These are phyloP conservation scores for Lepraria neglecta DNA, from an alignment of 495 filamentous ascomycete genomes.

Conservation along the genomic window DNA sequence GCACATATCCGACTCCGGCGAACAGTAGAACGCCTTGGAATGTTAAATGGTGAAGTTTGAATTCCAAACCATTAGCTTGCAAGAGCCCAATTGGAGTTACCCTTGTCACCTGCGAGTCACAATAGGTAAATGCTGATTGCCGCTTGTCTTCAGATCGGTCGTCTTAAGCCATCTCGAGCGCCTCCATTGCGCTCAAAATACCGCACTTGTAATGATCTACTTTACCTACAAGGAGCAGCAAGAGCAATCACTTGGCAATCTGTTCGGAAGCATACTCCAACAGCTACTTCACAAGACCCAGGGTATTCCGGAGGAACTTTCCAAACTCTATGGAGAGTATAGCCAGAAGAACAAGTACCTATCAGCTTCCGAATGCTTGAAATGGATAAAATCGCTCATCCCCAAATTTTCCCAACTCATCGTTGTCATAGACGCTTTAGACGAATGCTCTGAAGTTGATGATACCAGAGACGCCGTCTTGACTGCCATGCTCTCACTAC, in stretches of 20 bases:
- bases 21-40: too few relatives aligned
- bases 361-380: too few relatives aligned
- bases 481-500: too few relatives aligned
- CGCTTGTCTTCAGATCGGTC: too few relatives aligned
- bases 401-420: slow-evolving; percentile 15
- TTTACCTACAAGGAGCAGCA: background rate
- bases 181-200: background rate
- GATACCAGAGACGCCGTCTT: background rate
- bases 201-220: background rate
- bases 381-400: background rate
- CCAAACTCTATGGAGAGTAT: background rate
- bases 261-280: background rate
- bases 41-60: too few relatives aligned
- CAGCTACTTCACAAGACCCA: background rate
- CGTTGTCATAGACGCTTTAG: slow-evolving; percentile 42
- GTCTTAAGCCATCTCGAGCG: too few relatives aligned
- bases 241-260: background rate
- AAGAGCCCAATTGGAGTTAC: too few relatives aligned
- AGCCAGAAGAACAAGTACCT: background rate
- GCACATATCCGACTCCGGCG: too few relatives aligned
- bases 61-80: too few relatives aligned
- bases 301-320: background rate
- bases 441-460: slow-evolving; percentile 31
- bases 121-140: too few relatives aligned
- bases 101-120: too few relatives aligned